phyloP scores from a whole-genome alignment of 139 green algal species.

The Chlorella sp. region DNA sequence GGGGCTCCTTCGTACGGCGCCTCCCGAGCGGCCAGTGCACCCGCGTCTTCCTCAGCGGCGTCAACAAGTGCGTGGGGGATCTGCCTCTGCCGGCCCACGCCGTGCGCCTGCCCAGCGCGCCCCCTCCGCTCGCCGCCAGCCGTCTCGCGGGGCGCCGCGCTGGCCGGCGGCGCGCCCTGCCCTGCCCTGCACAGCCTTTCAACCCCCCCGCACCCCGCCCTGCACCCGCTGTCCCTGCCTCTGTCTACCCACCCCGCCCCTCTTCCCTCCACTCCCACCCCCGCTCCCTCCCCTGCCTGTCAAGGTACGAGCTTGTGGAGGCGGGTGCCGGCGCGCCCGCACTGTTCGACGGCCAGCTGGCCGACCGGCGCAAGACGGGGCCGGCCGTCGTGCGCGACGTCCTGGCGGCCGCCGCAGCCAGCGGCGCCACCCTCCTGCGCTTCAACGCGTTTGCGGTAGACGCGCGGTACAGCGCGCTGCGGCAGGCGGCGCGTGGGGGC shows the following conservation, averaged over 20 bases:
- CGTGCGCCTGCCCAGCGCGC: not conserved
- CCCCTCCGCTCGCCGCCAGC: not conserved
- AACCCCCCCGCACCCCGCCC: not conserved
- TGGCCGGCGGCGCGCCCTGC: not conserved
- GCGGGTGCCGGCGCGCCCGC: constrained; percentile 12
- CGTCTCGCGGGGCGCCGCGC: not conserved
- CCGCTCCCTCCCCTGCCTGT: not conserved
- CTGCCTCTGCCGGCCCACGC: not conserved
- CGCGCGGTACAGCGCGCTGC: constrained; percentile 11
- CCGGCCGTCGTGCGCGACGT: constrained; percentile 10
- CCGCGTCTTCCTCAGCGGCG: constrained; percentile 4
- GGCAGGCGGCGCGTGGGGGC: not conserved
- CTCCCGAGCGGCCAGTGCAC: not conserved
- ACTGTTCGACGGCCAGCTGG: constrained; percentile 10
- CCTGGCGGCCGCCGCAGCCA: constrained; percentile 32
- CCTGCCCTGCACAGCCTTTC: not conserved
- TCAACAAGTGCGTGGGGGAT: constrained; percentile 24
- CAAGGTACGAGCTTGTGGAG: constrained; percentile 39
- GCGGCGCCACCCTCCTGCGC: constrained; percentile 38
- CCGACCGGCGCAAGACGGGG: not conserved
- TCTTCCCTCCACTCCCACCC: too few relatives aligned
- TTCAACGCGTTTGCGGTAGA: constrained; percentile 34
- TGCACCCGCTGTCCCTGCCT: too few relatives aligned
- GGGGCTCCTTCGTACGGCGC: not conserved
- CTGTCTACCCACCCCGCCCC: too few relatives aligned